phyloP scores from a whole-genome alignment of 2,329 filamentous ascomycete genomes.

The Diplocarpon rosae region DNA sequence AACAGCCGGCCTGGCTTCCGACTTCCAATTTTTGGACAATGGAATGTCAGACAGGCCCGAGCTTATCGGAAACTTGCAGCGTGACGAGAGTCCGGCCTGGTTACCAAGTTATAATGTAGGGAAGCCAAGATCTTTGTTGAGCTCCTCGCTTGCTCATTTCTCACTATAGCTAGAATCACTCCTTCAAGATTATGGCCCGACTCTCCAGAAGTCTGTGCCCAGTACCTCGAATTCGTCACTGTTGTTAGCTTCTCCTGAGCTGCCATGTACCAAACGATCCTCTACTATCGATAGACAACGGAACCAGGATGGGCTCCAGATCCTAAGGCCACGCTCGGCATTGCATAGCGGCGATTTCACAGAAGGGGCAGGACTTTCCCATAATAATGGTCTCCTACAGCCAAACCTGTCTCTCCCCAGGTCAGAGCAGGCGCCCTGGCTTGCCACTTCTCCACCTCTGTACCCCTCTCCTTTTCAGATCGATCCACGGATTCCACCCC shows the following conservation, averaged over 20 bases:
- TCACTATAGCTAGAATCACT: slow-evolving; percentile 22
- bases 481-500: slow-evolving; percentile 26
- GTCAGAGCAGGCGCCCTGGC: slow-evolving; percentile 31
- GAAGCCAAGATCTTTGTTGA: neutral
- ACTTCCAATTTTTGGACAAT: slow-evolving; percentile 13
- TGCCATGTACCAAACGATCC: slow-evolving; percentile 22
- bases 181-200: slow-evolving; percentile 20
- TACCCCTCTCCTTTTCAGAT: slow-evolving; percentile 38
- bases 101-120: slow-evolving; percentile 50
- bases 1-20: slow-evolving; percentile 9
- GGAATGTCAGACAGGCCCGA: slow-evolving; percentile 52
- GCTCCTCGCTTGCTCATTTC: slow-evolving; percentile 1
- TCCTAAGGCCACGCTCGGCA: slow-evolving; percentile 73
- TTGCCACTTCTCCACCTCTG: slow-evolving; percentile 45
- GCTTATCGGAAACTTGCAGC: slow-evolving; percentile 76
- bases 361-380: slow-evolving; percentile 15
- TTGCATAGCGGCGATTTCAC: slow-evolving; percentile 60
- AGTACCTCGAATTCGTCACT: slow-evolving; percentile 21
- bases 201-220: slow-evolving; percentile 17
- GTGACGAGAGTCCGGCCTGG: slow-evolving; percentile 66
- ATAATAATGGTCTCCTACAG: slow-evolving; percentile 6
- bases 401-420: slow-evolving; percentile 10
- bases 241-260: slow-evolving; percentile 28
- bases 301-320: slow-evolving; percentile 47
- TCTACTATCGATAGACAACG: slow-evolving; percentile 32